A percentile compares a stretch with the other conserved stretches of the same genome.
Evolutionary conservation across 1,284 basidiomycete genomes (phyloP).

Genomic region (Pseudozyma pruni): DNA sequence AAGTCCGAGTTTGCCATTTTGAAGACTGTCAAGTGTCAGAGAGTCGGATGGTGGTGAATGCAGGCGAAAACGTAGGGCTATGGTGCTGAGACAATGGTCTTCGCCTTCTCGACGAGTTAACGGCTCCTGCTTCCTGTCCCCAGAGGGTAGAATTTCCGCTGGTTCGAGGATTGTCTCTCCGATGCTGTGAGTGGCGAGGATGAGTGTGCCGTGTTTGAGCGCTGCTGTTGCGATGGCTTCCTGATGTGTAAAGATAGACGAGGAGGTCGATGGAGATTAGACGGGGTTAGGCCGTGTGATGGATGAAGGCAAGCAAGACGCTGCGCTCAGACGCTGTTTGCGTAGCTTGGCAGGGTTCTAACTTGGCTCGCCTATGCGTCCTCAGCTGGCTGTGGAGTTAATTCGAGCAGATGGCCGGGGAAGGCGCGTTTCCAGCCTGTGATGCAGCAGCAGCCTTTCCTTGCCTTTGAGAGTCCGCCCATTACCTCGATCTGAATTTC

Average conservation of each 20-base stretch:
- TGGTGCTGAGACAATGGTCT: too few species aligned
- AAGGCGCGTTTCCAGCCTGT: constrained; percentile 2
- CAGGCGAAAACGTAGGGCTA: too few species aligned
- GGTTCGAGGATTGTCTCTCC: too few species aligned
- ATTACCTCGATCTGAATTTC: constrained; percentile 28
- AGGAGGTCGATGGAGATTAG: constrained; percentile 15
- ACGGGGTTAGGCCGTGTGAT: constrained; percentile 13
- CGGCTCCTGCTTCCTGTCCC: too few species aligned
- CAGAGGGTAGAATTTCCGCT: too few species aligned
- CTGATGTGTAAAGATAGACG: too few species aligned
- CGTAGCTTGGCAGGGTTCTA: constrained; percentile 11
- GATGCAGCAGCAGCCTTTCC: too few species aligned
- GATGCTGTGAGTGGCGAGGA: not conserved
- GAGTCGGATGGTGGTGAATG: not conserved
- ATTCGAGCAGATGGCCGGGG: constrained; percentile 2
- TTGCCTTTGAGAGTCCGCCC: constrained; percentile 15
- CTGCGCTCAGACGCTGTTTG: not conserved
- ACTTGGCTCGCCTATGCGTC: constrained; percentile 6
- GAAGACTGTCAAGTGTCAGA: not conserved
- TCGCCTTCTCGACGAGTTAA: too few species aligned
- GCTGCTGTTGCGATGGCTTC: not conserved
- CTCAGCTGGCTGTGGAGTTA: constrained; percentile 22
- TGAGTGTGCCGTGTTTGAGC: too few species aligned
- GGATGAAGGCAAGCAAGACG: not conserved
- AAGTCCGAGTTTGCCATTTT: constrained; percentile 63